Percentiles rank a stretch among this genome's conserved stretches.
Evolutionary conservation across 192 early-diverging fungal genomes (phyloP).

Genomic region (Entophlyctis luteolus): DNA sequence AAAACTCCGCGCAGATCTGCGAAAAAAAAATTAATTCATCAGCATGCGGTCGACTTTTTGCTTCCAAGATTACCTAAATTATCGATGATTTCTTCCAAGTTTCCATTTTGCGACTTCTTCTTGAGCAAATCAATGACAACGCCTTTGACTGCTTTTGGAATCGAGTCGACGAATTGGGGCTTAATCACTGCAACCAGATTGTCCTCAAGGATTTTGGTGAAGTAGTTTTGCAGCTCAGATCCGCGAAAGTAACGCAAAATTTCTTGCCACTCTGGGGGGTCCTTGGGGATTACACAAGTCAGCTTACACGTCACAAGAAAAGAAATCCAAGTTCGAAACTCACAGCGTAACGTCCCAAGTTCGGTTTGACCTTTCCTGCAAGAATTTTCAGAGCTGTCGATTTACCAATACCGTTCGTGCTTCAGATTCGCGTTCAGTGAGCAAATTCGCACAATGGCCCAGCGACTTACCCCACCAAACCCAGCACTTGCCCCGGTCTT

Average conservation of each 20-base stretch:
- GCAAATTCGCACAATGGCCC: background rate
- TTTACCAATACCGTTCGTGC: constrained; percentile 85
- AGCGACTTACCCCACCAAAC: constrained; percentile 71
- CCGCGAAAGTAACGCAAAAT: constrained; percentile 95
- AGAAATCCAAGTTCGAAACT: background rate
- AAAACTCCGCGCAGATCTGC: constrained; percentile 79
- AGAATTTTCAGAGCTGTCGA: constrained; percentile 92
- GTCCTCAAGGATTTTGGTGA: constrained; percentile 95
- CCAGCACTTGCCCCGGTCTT: constrained; percentile 92
- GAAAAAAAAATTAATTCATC: background rate
- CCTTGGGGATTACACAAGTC: constrained; percentile 20
- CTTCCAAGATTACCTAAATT: constrained; percentile 48
- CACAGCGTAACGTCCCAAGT: constrained; percentile 77
- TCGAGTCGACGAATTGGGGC: constrained; percentile 92
- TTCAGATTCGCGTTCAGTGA: constrained; percentile 19
- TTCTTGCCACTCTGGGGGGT: constrained; percentile 93
- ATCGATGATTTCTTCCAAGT: constrained; percentile 71
- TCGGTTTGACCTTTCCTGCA: constrained; percentile 91
- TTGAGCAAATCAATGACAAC: constrained; percentile 70
- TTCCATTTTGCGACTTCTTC: constrained; percentile 67
- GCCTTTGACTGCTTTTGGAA: constrained; percentile 77
- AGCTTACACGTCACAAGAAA: background rate
- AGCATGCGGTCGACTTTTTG: background rate
- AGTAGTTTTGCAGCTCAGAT: constrained; percentile 97
- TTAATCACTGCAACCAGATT: constrained; percentile 92